Base-by-base conservation (phyloP, 1,139 yeast genomes). In the Debaryomycetaceae sp. region DNA sequence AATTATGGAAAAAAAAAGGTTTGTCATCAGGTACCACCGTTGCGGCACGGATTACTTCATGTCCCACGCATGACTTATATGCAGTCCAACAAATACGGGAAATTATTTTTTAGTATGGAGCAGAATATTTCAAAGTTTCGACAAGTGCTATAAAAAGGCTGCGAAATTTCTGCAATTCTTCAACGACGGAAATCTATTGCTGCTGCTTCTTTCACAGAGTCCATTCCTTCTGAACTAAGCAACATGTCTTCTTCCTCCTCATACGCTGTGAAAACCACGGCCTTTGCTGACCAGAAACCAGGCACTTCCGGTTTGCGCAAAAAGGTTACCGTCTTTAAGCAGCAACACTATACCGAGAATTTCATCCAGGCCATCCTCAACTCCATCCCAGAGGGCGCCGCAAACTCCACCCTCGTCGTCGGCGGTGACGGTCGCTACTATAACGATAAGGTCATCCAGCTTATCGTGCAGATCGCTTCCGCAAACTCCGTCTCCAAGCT, bases 341-440 rank as follows among this genome's bases (percentile, higher is more conserved):
- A 79, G 48, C 68, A 70, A 8, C 65, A 83, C 50, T 90, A 90
- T 58, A 80, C 95, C 2, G 98, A 90, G 55, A 90, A 90, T 62
- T 90, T 90, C 58, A 72, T 90, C 39, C 98, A 90, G 54, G 73
- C 96, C 14, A 71, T 85, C 39, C 57, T 90, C 34, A 73, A 74
- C 33, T 73, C 96, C 25, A 87, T 90, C 44, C 98, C 97, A 12
- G 95, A 87, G 53, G 96, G 96, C 19, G 59, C 77, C 6, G 35
- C 70, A 32, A 81, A 63, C 36, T 67, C 95, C 4, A 76, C 82
- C 4, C 65, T 90, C 38, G 96, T 87, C 4, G 77, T 90, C 41
- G 98, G 98, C 33, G 98, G 98, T 35, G 98, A 90, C 52, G 98
- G 98, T 31, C 77, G 98, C 43, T 90, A 65, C 64, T 90, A 83